Evolutionary conservation across 306 rosid species (phyloP).

Genomic region (barrel medic (Medicago truncatula)): DNA sequence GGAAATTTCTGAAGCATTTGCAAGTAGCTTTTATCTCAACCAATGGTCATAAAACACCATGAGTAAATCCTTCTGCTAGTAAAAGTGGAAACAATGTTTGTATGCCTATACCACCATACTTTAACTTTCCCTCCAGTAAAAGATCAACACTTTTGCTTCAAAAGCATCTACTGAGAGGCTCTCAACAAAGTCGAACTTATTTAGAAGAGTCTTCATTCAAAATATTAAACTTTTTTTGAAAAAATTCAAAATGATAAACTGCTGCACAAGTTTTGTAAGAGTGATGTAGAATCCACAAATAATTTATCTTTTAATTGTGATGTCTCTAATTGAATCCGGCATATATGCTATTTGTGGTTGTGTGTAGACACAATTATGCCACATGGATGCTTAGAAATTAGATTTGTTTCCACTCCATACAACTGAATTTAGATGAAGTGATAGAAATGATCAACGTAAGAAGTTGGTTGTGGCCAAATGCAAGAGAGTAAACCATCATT

Average conservation of each 20-base stretch:
- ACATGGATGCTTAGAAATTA: not conserved
- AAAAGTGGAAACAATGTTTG: conserved; percentile 14
- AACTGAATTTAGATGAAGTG: not conserved
- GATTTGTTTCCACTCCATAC: not conserved
- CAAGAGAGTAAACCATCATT: not conserved
- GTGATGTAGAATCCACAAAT: not conserved
- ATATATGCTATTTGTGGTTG: not conserved
- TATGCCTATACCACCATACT: conserved; percentile 13
- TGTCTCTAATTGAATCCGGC: not conserved
- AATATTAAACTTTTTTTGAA: not conserved
- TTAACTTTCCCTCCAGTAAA: conserved; percentile 22
- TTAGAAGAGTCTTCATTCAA: not conserved
- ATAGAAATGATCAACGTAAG: not conserved
- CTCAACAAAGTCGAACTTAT: not conserved
- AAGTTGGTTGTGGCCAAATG: conserved; percentile 2
- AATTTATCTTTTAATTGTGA: not conserved
- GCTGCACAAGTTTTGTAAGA: not conserved
- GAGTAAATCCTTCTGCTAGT: conserved; percentile 23
- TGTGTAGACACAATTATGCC: not conserved
- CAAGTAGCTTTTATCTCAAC: conserved; percentile 32
- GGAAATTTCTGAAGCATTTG: conserved; percentile 31
- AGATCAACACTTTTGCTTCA: not conserved
- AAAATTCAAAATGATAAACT: not conserved
- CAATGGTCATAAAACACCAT: conserved; percentile 10
- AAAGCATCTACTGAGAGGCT: not conserved